phyloP scores from a whole-genome alignment of 768 basidiomycete species.

The Dacryopinax spathularia region DNA sequence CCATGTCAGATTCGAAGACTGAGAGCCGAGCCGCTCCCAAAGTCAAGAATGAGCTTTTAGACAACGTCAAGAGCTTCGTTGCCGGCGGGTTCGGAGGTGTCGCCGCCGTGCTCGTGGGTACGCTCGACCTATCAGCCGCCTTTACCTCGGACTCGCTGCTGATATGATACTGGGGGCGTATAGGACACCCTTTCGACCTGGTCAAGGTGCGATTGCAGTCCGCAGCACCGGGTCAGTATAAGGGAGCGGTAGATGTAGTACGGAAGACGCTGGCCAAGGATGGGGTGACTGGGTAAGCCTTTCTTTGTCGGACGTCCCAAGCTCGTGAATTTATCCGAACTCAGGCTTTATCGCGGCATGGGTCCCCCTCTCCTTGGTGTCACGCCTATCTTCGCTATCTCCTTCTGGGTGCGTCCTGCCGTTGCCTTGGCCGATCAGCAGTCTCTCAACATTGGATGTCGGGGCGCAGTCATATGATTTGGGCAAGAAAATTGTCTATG shows the following conservation, averaged over 20 bases:
- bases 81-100: slow-evolving; percentile 89
- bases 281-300: slow-evolving; percentile 65
- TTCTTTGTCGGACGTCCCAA: background rate
- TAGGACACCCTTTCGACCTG: slow-evolving; percentile 95
- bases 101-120: slow-evolving; percentile 77
- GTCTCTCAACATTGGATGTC: background rate
- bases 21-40: background rate
- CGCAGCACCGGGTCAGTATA: slow-evolving; percentile 75
- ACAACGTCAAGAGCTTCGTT: slow-evolving; percentile 62
- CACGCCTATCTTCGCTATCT: slow-evolving; percentile 94
- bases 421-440: background rate
- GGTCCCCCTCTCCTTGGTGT: slow-evolving; percentile 87
- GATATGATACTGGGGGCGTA: background rate
- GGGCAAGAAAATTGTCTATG: slow-evolving; percentile 73
- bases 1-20: background rate
- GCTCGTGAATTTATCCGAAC: background rate
- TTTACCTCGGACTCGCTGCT: background rate
- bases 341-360: slow-evolving; percentile 79
- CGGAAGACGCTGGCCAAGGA: slow-evolving; percentile 82
- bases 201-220: slow-evolving; percentile 96
- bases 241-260: slow-evolving; percentile 84
- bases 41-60: background rate
- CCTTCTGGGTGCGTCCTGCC: slow-evolving; percentile 71
- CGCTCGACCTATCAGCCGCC: background rate
- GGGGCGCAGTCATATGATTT: slow-evolving; percentile 72